Percentiles rank a stretch among this genome's conserved stretches.
Conservation (phyloP, 148 eudicot genomes). For the Rhododendron griersonianum region DNA sequence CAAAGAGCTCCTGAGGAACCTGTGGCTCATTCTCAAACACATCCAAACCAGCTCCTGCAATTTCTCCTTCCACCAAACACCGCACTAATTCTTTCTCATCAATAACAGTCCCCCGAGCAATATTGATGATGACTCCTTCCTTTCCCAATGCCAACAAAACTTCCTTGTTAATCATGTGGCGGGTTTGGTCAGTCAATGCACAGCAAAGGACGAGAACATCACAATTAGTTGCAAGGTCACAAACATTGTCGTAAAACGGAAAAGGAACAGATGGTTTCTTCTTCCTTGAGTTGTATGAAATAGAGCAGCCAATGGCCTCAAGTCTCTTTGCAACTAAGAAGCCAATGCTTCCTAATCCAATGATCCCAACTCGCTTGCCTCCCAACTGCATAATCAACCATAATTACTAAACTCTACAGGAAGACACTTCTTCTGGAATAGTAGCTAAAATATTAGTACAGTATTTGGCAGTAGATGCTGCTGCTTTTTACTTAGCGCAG, state of each 20-base stretch:
- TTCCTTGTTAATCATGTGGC: constrained; percentile 51
- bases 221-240: constrained; percentile 38
- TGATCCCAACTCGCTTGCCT: constrained; percentile 62
- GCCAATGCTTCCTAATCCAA: constrained; percentile 83
- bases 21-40: constrained; percentile 70
- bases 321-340: constrained; percentile 62
- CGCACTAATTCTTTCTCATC: constrained; percentile 55
- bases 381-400: constrained; percentile 37
- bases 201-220: constrained; percentile 54
- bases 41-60: constrained; percentile 80
- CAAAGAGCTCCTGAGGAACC: constrained; percentile 48
- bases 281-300: constrained; percentile 55
- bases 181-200: constrained; percentile 60
- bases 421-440: background rate
- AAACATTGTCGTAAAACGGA: constrained; percentile 28
- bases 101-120: constrained; percentile 59
- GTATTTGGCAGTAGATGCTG: background rate
- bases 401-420: background rate
- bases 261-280: constrained; percentile 39
- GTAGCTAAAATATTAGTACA: background rate
- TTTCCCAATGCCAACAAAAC: constrained; percentile 57
- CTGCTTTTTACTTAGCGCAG: background rate
- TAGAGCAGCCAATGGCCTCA: constrained; percentile 50
- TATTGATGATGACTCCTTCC: constrained; percentile 52
- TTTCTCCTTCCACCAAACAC: constrained; percentile 44